A percentile compares a stretch with the other conserved stretches of the same genome.
Conservation (phyloP, 1,284 basidiomycete genomes). For the Trametes versicolor region DNA sequence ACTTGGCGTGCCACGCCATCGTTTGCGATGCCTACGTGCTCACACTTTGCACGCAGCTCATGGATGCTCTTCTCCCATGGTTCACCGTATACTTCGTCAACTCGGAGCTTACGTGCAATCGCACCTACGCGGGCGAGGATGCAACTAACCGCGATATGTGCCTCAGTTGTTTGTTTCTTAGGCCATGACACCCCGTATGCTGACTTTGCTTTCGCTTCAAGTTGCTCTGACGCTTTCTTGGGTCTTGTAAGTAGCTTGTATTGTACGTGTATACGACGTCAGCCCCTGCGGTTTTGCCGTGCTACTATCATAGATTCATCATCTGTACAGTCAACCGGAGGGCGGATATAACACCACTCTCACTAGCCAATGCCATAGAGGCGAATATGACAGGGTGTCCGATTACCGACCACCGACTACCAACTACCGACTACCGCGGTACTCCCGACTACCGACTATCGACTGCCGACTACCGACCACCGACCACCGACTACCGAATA, state of each 20-base stretch:
- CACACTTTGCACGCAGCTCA: conserved; percentile 40
- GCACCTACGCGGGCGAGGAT: conserved; percentile 40
- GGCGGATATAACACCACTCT: no score
- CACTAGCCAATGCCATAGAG: no score
- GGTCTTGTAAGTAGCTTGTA: neutral
- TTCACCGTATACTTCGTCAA: conserved; percentile 18
- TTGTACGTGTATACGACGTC: neutral
- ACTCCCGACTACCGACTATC: no score
- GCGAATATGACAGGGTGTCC: no score
- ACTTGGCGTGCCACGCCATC: conserved; percentile 55
- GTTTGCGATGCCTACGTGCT: conserved; percentile 56
- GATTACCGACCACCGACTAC: no score
- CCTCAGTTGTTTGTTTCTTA: neutral
- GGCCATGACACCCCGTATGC: neutral
- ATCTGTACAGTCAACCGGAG: neutral
- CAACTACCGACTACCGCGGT: neutral
- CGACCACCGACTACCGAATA: no score
- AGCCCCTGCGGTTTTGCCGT: neutral
- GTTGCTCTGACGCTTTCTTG: neutral
- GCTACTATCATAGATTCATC: neutral
- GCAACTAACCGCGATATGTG: neutral
- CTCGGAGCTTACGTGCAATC: conserved; percentile 25
- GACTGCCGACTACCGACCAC: no score
- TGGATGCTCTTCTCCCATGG: conserved; percentile 28
- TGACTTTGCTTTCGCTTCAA: neutral